phyloP scores from a whole-genome alignment of 2,329 filamentous ascomycete genomes.

The Paecilomyces variotii region DNA sequence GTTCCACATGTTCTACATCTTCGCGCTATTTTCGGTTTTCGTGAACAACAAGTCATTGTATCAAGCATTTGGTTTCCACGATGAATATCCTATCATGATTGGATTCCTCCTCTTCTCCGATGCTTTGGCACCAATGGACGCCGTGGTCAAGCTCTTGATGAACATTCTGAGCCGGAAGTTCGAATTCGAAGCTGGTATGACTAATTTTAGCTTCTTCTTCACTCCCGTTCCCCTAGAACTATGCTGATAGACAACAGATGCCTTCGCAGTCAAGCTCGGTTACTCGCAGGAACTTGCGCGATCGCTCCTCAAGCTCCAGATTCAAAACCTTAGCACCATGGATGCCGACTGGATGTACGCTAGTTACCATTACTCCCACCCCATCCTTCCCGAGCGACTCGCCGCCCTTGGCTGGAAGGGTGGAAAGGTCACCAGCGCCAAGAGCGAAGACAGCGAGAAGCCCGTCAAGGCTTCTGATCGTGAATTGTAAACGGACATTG shows the following conservation, averaged over 20 bases:
- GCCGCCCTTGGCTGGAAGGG: slow-evolving; percentile 85
- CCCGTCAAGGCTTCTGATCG: slow-evolving; percentile 65
- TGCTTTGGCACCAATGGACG: slow-evolving; percentile 88
- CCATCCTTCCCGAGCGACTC: slow-evolving; percentile 86
- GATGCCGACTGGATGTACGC: slow-evolving; percentile 98
- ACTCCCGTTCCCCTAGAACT: slow-evolving; percentile 2
- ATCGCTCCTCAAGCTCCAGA: slow-evolving; percentile 92
- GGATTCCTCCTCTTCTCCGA: slow-evolving; percentile 97
- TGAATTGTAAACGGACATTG: slow-evolving; percentile 52
- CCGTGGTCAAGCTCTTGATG: slow-evolving; percentile 90
- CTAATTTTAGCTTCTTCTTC: not conserved
- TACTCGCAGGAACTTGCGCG: slow-evolving; percentile 75
- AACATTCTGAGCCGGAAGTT: slow-evolving; percentile 91
- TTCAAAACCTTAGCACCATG: slow-evolving; percentile 97
- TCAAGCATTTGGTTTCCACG: slow-evolving; percentile 79
- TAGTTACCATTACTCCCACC: slow-evolving; percentile 97
- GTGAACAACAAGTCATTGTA: slow-evolving; percentile 93
- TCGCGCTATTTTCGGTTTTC: slow-evolving; percentile 92
- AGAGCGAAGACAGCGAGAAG: slow-evolving; percentile 48
- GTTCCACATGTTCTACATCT: slow-evolving; percentile 94
- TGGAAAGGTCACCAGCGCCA: slow-evolving; percentile 37
- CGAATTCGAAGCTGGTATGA: slow-evolving; percentile 81
- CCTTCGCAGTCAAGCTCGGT: slow-evolving; percentile 76
- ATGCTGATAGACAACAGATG: slow-evolving; percentile 46
- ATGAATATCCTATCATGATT: slow-evolving; percentile 82